Evolutionary conservation across 805 yeast species (phyloP).

Genomic region (Ogataea parapolymorpha): DNA sequence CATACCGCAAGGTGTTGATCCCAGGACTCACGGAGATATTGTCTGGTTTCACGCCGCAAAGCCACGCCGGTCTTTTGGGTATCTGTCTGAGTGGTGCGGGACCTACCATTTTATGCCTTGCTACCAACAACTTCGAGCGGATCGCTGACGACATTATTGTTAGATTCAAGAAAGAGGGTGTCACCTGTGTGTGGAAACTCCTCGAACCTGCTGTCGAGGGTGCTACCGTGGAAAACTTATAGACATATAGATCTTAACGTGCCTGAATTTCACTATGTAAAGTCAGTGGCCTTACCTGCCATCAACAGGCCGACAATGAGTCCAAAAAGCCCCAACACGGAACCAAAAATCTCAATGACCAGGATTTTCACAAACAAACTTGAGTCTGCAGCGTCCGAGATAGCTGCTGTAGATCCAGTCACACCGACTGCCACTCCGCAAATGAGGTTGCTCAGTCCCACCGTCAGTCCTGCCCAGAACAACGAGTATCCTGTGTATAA

Average conservation of each 20-base stretch:
- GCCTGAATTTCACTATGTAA: constrained; percentile 41
- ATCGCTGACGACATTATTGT: constrained; percentile 75
- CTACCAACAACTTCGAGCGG: constrained; percentile 80
- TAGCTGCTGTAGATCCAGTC: constrained; percentile 98
- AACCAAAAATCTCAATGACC: constrained; percentile 96
- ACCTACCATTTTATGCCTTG: constrained; percentile 92
- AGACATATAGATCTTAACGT: constrained; percentile 4
- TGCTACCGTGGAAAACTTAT: constrained; percentile 51
- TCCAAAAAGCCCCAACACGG: constrained; percentile 93
- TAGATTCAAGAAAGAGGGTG: constrained; percentile 61
- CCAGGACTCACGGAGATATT: constrained; percentile 89
- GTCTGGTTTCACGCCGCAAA: constrained; percentile 71
- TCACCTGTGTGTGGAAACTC: constrained; percentile 77
- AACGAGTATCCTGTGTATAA: constrained; percentile 91
- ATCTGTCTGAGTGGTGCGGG: constrained; percentile 98
- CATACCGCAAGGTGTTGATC: constrained; percentile 87
- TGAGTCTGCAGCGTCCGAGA: constrained; percentile 96
- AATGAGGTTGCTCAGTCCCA: constrained; percentile 86
- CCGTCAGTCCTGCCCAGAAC: constrained; percentile 98
- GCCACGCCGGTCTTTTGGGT: constrained; percentile 84
- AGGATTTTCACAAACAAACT: constrained; percentile 91
- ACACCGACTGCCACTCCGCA: constrained; percentile 98
- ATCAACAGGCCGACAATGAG: constrained; percentile 94
- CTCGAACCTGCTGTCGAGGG: constrained; percentile 88
- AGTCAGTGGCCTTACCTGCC: constrained; percentile 94